Percentiles rank a stretch among this genome's conserved stretches.
These are phyloP conservation scores for Aspergillus arachidicola DNA, from an alignment of 2,329 filamentous ascomycete species.

Conservation along the genomic window DNA sequence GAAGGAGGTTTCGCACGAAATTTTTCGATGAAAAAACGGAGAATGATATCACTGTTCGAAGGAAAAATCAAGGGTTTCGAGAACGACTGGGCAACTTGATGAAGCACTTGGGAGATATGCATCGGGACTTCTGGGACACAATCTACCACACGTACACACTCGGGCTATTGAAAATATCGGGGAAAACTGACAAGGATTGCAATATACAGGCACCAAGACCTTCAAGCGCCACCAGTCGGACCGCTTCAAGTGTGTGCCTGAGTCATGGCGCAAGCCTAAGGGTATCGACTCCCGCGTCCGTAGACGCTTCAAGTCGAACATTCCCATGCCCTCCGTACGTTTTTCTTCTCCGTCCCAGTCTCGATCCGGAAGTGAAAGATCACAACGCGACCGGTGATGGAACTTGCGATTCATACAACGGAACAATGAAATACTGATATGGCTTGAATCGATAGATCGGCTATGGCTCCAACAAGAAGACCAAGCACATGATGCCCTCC, in stretches of 20 bases:
- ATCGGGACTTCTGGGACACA: not conserved
- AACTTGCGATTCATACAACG: not conserved
- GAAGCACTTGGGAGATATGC: not conserved
- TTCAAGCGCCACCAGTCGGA: constrained; percentile 98
- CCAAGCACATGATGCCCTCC: constrained; percentile 96
- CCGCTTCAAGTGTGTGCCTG: constrained; percentile 87
- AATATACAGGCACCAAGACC: constrained; percentile 71
- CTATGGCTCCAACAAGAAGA: constrained; percentile 99
- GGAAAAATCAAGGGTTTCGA: not conserved
- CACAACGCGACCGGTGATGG: not conserved
- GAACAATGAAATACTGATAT: not conserved
- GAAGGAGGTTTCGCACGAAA: not conserved
- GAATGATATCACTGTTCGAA: not conserved
- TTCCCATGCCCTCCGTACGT: constrained; percentile 97
- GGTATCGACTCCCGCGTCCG: constrained; percentile 99
- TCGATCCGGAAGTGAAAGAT: not conserved
- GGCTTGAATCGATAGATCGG: constrained; percentile 70
- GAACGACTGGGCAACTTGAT: not conserved
- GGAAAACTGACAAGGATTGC: not conserved
- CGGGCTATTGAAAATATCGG: not conserved
- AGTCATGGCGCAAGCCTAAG: constrained; percentile 99
- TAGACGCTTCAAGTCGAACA: constrained; percentile 94
- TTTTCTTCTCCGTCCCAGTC: not conserved
- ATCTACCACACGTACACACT: not conserved
- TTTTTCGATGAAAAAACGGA: not conserved